Conservation (phyloP, 2,329 filamentous ascomycete species). For the Xylaria sp. region DNA sequence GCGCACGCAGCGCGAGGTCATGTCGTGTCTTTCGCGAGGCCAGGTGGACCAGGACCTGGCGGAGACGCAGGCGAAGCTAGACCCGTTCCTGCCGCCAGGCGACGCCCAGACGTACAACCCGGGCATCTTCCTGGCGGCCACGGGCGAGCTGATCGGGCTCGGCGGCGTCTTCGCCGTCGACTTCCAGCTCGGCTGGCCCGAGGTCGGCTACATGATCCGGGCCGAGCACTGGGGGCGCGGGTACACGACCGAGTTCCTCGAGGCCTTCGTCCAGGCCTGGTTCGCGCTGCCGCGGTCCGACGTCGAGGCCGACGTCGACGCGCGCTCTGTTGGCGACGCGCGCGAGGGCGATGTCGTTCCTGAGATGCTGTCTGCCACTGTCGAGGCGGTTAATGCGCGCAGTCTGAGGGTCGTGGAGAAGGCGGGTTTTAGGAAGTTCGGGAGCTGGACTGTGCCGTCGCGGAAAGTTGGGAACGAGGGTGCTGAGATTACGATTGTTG, state of each 20-base stretch:
- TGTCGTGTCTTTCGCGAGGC: constrained; percentile 39
- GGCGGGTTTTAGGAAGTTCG: constrained; percentile 25
- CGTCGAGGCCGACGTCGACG: constrained; percentile 2
- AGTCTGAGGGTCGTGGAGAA: constrained; percentile 29
- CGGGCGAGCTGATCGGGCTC: constrained; percentile 47
- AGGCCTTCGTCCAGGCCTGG: constrained; percentile 16
- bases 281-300: constrained; percentile 4
- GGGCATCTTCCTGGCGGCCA: constrained; percentile 42
- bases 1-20: constrained; percentile 43
- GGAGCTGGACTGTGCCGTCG: constrained; percentile 17
- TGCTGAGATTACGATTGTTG: constrained; percentile 19
- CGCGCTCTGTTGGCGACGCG: background rate
- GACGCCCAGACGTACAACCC: constrained; percentile 33
- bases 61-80: constrained; percentile 37
- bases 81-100: constrained; percentile 25
- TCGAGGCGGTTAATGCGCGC: constrained; percentile 8
- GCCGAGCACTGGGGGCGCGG: constrained; percentile 26
- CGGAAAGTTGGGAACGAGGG: constrained; percentile 10
- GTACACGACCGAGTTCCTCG: constrained; percentile 24
- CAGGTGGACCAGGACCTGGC: constrained; percentile 36
- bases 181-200: constrained; percentile 22
- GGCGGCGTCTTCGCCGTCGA: constrained; percentile 38
- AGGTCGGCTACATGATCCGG: constrained; percentile 29
- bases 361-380: constrained; percentile 26
- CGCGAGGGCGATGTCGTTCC: background rate